Evolutionary conservation across 495 filamentous ascomycete genomes (phyloP).

Genomic region (Glutinoglossum americanum): DNA sequence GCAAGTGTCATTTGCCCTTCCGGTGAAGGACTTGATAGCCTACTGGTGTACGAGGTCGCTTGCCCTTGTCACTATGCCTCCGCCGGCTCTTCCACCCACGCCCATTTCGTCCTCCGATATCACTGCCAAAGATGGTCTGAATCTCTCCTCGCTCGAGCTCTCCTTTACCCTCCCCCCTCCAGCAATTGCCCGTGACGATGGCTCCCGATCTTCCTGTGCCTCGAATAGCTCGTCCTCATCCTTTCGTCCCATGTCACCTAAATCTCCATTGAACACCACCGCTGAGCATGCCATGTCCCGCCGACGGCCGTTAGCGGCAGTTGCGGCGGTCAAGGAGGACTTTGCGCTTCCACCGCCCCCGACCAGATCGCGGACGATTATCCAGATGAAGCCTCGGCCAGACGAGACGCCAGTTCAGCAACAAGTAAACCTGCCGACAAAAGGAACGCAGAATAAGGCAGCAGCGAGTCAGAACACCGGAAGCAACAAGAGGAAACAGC

Average conservation of each 20-base stretch:
- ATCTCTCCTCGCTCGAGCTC: conserved; percentile 28
- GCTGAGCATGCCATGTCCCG: conserved; percentile 3
- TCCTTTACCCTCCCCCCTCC: conserved; percentile 71
- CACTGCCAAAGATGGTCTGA: conserved; percentile 45
- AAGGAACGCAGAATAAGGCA: conserved; percentile 7
- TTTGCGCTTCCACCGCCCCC: conserved; percentile 83
- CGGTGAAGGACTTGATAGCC: no score
- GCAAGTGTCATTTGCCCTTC: not conserved
- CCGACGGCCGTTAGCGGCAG: not conserved
- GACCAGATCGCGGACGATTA: conserved; percentile 82
- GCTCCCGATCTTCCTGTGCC: conserved; percentile 21
- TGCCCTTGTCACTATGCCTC: conserved; percentile 39
- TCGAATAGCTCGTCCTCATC: conserved; percentile 22
- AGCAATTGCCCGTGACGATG: conserved; percentile 28
- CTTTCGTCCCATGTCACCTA: conserved; percentile 32
- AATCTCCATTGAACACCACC: not conserved
- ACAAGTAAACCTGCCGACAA: conserved; percentile 14
- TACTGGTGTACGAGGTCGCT: not conserved
- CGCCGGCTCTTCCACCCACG: conserved; percentile 49
- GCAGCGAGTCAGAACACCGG: conserved; percentile 11
- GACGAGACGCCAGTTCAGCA: conserved; percentile 15
- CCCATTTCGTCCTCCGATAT: conserved; percentile 73
- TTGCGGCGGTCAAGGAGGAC: conserved; percentile 20
- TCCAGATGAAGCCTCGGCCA: conserved; percentile 74
- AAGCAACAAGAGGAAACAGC: conserved; percentile 48